Evolutionary conservation across 352 stramenopile genomes (phyloP), one percentile per base, ranked within the genome.

Genomic region (Phytophthora boehmeriae): DNA sequence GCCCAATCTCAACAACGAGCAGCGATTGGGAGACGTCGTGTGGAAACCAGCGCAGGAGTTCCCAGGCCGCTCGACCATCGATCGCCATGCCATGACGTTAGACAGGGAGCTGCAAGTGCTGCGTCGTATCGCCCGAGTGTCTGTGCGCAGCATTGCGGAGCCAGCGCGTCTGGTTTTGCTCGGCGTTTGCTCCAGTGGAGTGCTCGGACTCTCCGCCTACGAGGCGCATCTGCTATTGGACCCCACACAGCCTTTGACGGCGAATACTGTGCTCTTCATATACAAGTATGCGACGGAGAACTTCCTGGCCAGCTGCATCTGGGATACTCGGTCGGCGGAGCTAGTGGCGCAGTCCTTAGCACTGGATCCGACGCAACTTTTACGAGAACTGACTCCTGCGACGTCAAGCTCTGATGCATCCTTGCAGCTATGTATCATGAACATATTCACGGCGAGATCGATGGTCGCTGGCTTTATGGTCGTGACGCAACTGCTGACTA

Each of bases 391-490:
- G 14, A 42, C 83, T 20, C 73, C 76, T 0, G 69, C 51, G 4
- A 72, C 52, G 3, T 75, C 67, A 1, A 55, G 64, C 8, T 49
- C 51, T 8, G 80, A 88, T 45, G 76, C 78, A 9, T 52, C 68
- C 19, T 55, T 75, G 32, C 49, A 78, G 54, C 60, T 88, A 19
- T 47, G 58, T n/a, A 54, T 87, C 36, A 72, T 84, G 42, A 71
- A 61, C 20, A 43, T 79, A 2, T 83, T 80, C 46, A 86, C 78
- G 4, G 54, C 66, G 16, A 63, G 78, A 46, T 69, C 78, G 0
- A 80, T 90, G 63, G 49, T 87, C 17, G 80, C 75, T 2, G 80
- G 80, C 2, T 82, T 86, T 35, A 90, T 88, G 76, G 64, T 88
- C 35, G 79, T 88, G 42, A 77, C 80, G 2, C 78, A 90, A 56